phyloP scores from a whole-genome alignment of 257 asterid genomes.

The Scutellaria barbata region DNA sequence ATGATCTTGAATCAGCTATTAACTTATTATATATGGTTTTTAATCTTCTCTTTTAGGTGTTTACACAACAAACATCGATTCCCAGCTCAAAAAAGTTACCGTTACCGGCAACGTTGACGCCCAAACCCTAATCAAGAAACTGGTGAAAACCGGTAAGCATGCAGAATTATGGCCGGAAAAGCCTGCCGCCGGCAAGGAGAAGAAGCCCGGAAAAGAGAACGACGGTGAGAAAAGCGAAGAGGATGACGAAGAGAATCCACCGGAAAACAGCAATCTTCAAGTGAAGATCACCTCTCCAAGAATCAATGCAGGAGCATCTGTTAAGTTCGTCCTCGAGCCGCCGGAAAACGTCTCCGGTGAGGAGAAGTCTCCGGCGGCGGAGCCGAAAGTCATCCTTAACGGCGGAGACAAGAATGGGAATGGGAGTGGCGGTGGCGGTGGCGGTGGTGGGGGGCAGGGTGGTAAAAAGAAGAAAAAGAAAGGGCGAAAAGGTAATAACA shows the following conservation, averaged over 20 bases:
- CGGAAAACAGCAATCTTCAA: constrained; percentile 33
- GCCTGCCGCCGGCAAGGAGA: constrained; percentile 43
- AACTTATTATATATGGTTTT: too few relatives aligned
- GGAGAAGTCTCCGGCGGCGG: constrained; percentile 35
- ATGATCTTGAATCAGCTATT: neutral
- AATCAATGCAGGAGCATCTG: constrained; percentile 44
- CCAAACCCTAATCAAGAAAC: constrained; percentile 62
- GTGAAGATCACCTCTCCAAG: constrained; percentile 38
- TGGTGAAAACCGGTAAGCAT: constrained; percentile 64
- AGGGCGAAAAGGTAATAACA: constrained; percentile 43
- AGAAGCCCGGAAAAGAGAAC: constrained; percentile 43
- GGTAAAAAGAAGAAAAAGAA: constrained; percentile 69
- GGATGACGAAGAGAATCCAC: constrained; percentile 42
- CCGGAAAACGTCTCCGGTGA: constrained; percentile 44
- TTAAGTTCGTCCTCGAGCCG: constrained; percentile 48
- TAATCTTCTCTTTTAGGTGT: constrained; percentile 53
- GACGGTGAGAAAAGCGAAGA: constrained; percentile 51
- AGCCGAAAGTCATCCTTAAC: constrained; percentile 27
- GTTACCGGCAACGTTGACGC: constrained; percentile 80
- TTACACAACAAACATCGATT: constrained; percentile 62
- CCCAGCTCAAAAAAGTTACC: constrained; percentile 71
- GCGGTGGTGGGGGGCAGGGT: constrained; percentile 40
- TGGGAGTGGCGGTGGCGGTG: constrained; percentile 29
- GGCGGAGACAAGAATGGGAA: constrained; percentile 36
- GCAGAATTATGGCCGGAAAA: constrained; percentile 84